phyloP scores from a whole-genome alignment of 805 yeast genomes.

The Cyberlindnera xylosilytica region DNA sequence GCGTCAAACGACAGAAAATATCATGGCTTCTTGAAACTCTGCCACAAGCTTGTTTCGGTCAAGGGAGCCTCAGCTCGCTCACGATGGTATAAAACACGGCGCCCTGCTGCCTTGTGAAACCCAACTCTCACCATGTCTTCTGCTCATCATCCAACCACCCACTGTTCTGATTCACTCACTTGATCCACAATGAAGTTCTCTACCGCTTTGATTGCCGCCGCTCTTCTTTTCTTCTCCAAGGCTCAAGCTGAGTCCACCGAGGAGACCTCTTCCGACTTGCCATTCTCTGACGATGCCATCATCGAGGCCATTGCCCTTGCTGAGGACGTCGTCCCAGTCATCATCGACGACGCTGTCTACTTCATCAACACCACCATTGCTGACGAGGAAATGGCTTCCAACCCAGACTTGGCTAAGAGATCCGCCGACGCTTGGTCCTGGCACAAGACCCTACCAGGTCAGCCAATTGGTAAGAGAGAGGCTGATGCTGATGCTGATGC shows the following conservation, averaged over 20 bases:
- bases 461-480: no score
- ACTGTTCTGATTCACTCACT: constrained; percentile 3
- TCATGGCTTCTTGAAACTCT: no score
- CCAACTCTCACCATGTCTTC: no score
- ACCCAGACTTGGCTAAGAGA: constrained; percentile 18
- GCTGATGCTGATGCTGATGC: no score
- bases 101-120: no score
- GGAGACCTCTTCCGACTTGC: constrained; percentile 18
- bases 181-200: constrained; percentile 15
- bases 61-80: no score
- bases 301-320: constrained; percentile 25
- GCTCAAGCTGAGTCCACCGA: constrained; percentile 11
- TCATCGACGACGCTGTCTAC: constrained; percentile 24
- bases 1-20: no score
- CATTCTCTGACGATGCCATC: constrained; percentile 27
- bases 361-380: constrained; percentile 27
- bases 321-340: constrained; percentile 24
- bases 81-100: no score
- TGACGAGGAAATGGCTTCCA: constrained; percentile 13
- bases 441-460: constrained; percentile 18
- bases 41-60: no score
- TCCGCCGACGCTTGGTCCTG: constrained; percentile 23
- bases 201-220: constrained; percentile 13
- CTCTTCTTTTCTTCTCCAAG: constrained; percentile 12
- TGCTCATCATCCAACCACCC: no score